Evolutionary conservation across 2,329 filamentous ascomycete genomes (phyloP).

Genomic region (Paraphaeosphaeria sporulosa): DNA sequence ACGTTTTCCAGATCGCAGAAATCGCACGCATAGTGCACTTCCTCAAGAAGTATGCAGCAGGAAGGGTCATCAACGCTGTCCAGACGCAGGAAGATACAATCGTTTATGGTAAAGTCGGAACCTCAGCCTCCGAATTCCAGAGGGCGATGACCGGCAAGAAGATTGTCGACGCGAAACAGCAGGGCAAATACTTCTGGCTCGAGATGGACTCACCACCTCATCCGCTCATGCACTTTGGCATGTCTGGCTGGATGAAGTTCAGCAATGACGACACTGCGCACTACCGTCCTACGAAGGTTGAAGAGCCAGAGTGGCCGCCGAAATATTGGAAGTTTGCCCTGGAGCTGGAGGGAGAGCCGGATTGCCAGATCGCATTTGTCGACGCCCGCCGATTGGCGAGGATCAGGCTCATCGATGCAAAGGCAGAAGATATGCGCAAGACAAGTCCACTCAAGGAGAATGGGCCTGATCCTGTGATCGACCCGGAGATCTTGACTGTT

Average conservation of each 20-base stretch:
- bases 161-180: conserved; percentile 75
- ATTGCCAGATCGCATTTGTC: conserved; percentile 77
- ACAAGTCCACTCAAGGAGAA: conserved; percentile 85
- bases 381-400: conserved; percentile 82
- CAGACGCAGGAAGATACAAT: conserved; percentile 79
- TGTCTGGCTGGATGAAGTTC: conserved; percentile 84
- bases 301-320: conserved; percentile 80
- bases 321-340: conserved; percentile 88
- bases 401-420: conserved; percentile 82
- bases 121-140: conserved; percentile 76
- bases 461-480: conserved; percentile 89
- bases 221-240: conserved; percentile 85
- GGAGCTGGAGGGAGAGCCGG: conserved; percentile 67
- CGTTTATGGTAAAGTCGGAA: conserved; percentile 91
- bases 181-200: conserved; percentile 98
- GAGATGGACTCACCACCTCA: conserved; percentile 81
- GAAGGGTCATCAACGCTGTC: conserved; percentile 76
- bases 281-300: conserved; percentile 70
- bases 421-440: conserved; percentile 76
- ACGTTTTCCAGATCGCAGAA: conserved; percentile 54
- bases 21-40: conserved; percentile 88
- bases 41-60: conserved; percentile 82
- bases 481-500: conserved; percentile 78
- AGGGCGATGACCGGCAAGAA: conserved; percentile 77
- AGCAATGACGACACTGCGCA: conserved; percentile 78